A percentile compares a stretch with the other conserved stretches of the same genome.
Conservation (phyloP, 495 filamentous ascomycete species). For the Filosporella fistucella region DNA sequence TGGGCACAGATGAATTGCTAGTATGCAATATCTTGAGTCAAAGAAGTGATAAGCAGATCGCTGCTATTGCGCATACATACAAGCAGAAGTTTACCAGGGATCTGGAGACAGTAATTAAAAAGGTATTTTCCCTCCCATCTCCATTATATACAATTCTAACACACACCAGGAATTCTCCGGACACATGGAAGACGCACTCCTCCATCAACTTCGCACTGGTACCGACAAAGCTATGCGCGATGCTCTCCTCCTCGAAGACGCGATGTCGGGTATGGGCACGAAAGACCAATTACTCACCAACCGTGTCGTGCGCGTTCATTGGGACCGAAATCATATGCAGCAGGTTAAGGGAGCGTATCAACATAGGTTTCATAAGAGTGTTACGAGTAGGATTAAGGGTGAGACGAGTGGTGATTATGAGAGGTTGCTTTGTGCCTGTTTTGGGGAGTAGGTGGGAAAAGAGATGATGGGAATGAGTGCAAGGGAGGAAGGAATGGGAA, state of each 20-base stretch:
- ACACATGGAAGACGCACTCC: conserved; percentile 85
- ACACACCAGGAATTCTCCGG: conserved; percentile 67
- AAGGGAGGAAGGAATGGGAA: too few species aligned
- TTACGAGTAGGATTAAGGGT: conserved; percentile 61
- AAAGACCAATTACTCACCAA: conserved; percentile 77
- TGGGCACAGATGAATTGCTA: conserved; percentile 69
- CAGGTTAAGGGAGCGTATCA: conserved; percentile 72
- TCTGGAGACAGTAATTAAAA: conserved; percentile 68
- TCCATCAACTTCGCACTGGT: conserved; percentile 71
- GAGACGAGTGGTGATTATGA: conserved; percentile 89
- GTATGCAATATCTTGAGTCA: conserved; percentile 72
- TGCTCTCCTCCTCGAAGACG: conserved; percentile 71
- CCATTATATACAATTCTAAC: conserved; percentile 5
- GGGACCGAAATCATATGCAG: conserved; percentile 66
- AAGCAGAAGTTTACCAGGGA: conserved; percentile 55
- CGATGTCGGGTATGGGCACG: conserved; percentile 83
- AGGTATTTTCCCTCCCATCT: conserved; percentile 31
- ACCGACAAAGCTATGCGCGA: conserved; percentile 78
- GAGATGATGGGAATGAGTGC: not conserved
- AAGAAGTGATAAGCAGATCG: conserved; percentile 71
- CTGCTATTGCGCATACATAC: conserved; percentile 73
- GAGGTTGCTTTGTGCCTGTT: conserved; percentile 56
- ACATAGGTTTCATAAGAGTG: conserved; percentile 53
- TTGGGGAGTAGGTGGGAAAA: conserved; percentile 9
- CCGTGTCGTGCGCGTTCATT: conserved; percentile 71